phyloP scores from a whole-genome alignment of 768 basidiomycete species.

The Podaxis sp. region DNA sequence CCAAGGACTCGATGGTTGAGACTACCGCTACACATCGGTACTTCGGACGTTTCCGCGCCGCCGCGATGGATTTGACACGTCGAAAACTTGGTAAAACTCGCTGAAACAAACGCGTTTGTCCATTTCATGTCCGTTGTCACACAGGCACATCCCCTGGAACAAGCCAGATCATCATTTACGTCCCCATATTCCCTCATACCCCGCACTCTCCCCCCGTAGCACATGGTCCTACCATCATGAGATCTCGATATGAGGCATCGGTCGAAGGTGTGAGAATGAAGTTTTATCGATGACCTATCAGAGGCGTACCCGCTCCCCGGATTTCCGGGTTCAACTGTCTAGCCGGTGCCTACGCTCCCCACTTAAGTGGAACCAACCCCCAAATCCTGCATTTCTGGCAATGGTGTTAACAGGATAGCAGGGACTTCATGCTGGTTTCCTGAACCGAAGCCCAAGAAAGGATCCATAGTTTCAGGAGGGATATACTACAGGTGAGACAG shows the following conservation, averaged over 20 bases:
- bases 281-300: background rate
- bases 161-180: background rate
- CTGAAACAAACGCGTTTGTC: too few relatives aligned
- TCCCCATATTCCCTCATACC: background rate
- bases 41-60: too few relatives aligned
- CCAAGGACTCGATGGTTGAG: too few relatives aligned
- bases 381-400: background rate
- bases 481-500: too few relatives aligned
- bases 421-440: too few relatives aligned
- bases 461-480: too few relatives aligned
- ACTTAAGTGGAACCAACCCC: too few relatives aligned
- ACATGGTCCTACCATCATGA: background rate
- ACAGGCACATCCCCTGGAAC: background rate
- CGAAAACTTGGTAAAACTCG: too few relatives aligned
- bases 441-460: too few relatives aligned
- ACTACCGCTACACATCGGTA: too few relatives aligned
- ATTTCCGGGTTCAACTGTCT: background rate
- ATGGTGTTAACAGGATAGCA: background rate
- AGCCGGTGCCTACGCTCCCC: background rate
- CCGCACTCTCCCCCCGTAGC: background rate
- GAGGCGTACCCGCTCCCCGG: background rate
- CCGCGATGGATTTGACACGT: too few relatives aligned
- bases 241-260: background rate
- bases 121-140: background rate
- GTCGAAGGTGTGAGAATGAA: constrained; percentile 1